phyloP scores from a whole-genome alignment of 2,329 filamentous ascomycete genomes.

The Lasiodiplodia theobromae region DNA sequence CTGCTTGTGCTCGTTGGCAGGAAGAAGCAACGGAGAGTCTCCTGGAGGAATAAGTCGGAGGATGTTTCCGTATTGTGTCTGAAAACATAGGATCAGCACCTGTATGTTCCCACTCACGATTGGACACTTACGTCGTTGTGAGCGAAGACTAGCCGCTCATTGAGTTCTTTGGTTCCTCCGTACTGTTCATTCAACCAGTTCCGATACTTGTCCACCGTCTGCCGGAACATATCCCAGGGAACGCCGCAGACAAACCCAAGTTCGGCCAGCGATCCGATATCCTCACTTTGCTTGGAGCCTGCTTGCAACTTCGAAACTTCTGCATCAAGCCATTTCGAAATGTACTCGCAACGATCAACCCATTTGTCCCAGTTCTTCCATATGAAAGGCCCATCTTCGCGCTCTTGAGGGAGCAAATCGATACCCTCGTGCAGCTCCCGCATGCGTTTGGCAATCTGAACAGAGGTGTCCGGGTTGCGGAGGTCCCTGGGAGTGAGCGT shows the following conservation, averaged over 20 bases:
- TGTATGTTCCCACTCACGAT: neutral
- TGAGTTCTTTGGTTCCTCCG: slow-evolving; percentile 70
- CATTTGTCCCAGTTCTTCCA: slow-evolving; percentile 97
- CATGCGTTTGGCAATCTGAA: slow-evolving; percentile 97
- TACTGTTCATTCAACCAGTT: slow-evolving; percentile 75
- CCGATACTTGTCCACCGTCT: slow-evolving; percentile 78
- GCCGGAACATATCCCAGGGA: slow-evolving; percentile 80
- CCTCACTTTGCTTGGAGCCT: slow-evolving; percentile 34
- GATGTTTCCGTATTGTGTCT: slow-evolving; percentile 99
- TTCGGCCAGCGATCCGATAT: slow-evolving; percentile 66
- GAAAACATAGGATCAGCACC: neutral
- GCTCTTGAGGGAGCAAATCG: slow-evolving; percentile 80
- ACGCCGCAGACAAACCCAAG: slow-evolving; percentile 82
- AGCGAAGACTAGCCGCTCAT: slow-evolving; percentile 85
- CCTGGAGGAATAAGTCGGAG: slow-evolving; percentile 74
- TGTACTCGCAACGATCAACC: slow-evolving; percentile 72
- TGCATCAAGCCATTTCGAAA: slow-evolving; percentile 65
- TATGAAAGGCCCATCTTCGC: slow-evolving; percentile 78
- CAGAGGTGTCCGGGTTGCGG: slow-evolving; percentile 81
- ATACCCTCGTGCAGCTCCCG: slow-evolving; percentile 93
- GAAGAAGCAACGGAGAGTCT: slow-evolving; percentile 85
- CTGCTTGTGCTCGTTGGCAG: slow-evolving; percentile 93
- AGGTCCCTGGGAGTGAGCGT: slow-evolving; percentile 80
- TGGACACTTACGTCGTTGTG: slow-evolving; percentile 85
- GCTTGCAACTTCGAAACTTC: slow-evolving; percentile 59